Evolutionary conservation across 306 rosid genomes (phyloP).

Genomic region (Albizia julibrissin): DNA sequence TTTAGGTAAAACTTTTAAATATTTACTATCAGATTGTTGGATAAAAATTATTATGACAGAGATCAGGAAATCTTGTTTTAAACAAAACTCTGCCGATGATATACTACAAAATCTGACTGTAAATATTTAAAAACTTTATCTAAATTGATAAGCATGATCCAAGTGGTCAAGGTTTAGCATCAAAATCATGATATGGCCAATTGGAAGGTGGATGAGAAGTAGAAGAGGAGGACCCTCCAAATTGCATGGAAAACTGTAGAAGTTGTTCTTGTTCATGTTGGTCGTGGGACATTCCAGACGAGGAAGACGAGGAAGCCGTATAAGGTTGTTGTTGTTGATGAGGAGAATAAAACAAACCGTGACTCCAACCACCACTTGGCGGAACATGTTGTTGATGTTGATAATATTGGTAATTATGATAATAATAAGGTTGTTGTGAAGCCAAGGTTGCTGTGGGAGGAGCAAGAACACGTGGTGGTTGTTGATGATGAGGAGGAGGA

Average conservation of each 20-base stretch:
- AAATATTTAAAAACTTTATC: background rate
- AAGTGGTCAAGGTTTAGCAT: conserved; percentile 23
- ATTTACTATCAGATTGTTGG: background rate
- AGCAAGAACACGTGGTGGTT: background rate
- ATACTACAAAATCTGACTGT: background rate
- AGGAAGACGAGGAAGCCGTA: conserved; percentile 22
- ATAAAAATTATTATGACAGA: background rate
- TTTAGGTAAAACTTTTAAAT: background rate
- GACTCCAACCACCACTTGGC: background rate
- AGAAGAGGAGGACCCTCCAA: conserved; percentile 50
- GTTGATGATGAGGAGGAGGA: background rate
- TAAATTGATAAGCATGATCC: background rate
- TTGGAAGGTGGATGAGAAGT: conserved; percentile 34
- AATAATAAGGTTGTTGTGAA: conserved; percentile 38
- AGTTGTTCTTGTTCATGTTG: conserved; percentile 46
- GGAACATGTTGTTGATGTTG: conserved; percentile 33
- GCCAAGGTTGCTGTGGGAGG: background rate
- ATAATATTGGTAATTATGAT: conserved; percentile 24
- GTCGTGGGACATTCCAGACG: conserved; percentile 30
- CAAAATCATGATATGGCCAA: conserved; percentile 41
- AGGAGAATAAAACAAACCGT: conserved; percentile 21
- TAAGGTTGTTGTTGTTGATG: background rate
- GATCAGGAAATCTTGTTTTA: background rate
- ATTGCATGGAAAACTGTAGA: conserved; percentile 41
- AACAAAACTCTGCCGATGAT: background rate